Conservation (phyloP, 2,329 filamentous ascomycete species). For the Diplodia scrobiculata region DNA sequence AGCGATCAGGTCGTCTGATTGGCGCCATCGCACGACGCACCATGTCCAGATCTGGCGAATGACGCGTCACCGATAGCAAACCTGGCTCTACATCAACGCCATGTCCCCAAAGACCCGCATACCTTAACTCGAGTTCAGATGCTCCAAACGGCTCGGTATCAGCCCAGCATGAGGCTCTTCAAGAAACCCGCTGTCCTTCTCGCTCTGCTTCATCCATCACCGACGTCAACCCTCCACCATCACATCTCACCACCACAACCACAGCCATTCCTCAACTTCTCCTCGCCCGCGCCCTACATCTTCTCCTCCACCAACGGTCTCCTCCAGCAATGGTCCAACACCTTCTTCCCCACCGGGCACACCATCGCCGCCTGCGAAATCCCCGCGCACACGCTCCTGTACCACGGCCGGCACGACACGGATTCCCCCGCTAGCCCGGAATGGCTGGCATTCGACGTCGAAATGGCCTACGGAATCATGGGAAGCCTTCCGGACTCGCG, state of each 20-base stretch:
- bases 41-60: slow-evolving; percentile 17
- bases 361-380: slow-evolving; percentile 52
- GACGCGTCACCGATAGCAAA: slow-evolving; percentile 27
- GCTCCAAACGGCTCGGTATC: not conserved
- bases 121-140: not conserved
- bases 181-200: too few relatives aligned
- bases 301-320: slow-evolving; percentile 53
- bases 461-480: slow-evolving; percentile 60
- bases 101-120: not conserved
- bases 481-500: slow-evolving; percentile 49
- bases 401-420: slow-evolving; percentile 52
- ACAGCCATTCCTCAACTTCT: slow-evolving; percentile 48
- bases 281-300: slow-evolving; percentile 52
- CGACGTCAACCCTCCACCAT: not conserved
- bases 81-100: not conserved
- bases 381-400: slow-evolving; percentile 52
- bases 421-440: slow-evolving; percentile 52
- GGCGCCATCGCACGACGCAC: not conserved
- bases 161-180: not conserved
- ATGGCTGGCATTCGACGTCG: slow-evolving; percentile 57
- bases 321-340: slow-evolving; percentile 56
- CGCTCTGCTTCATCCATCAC: not conserved
- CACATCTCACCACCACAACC: not conserved
- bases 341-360: slow-evolving; percentile 56
- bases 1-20: not conserved